Conservation (phyloP, 805 yeast genomes). For the Candida succiphila region DNA sequence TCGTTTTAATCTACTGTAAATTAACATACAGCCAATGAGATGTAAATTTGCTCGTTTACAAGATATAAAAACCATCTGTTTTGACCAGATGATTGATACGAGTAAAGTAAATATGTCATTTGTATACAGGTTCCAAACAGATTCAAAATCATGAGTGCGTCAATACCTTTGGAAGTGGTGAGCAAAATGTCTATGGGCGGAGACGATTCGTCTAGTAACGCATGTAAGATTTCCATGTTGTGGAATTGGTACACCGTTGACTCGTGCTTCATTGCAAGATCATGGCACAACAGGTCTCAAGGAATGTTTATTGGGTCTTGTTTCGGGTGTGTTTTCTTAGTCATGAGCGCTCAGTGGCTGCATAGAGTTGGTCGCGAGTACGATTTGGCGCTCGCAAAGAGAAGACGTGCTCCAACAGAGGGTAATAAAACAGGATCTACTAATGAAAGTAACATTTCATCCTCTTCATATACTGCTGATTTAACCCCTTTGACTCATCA, state of each 20-base stretch:
- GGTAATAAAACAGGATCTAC: background rate
- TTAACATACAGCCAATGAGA: too few species aligned
- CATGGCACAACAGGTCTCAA: constrained; percentile 52
- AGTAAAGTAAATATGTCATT: too few species aligned
- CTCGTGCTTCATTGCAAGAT: constrained; percentile 49
- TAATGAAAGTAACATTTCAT: background rate
- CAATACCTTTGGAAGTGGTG: constrained; percentile 6
- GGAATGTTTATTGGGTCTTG: constrained; percentile 70
- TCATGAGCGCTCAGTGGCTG: constrained; percentile 46
- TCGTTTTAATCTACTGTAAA: too few species aligned
- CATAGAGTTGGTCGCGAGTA: constrained; percentile 46
- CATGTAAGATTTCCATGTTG: constrained; percentile 33
- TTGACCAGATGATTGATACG: too few species aligned
- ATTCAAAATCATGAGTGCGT: too few species aligned
- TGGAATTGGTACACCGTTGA: constrained; percentile 72
- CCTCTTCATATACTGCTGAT: background rate
- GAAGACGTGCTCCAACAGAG: background rate
- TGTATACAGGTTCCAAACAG: too few species aligned
- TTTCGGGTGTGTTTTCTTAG: constrained; percentile 54
- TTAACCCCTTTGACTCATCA: too few species aligned
- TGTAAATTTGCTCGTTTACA: too few species aligned
- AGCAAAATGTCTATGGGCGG: constrained; percentile 10
- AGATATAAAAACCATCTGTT: too few species aligned
- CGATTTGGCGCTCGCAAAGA: constrained; percentile 27
- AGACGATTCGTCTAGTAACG: background rate